Base-by-base conservation (phyloP, 345 rosid genomes). In the Lepidium aucheri region DNA sequence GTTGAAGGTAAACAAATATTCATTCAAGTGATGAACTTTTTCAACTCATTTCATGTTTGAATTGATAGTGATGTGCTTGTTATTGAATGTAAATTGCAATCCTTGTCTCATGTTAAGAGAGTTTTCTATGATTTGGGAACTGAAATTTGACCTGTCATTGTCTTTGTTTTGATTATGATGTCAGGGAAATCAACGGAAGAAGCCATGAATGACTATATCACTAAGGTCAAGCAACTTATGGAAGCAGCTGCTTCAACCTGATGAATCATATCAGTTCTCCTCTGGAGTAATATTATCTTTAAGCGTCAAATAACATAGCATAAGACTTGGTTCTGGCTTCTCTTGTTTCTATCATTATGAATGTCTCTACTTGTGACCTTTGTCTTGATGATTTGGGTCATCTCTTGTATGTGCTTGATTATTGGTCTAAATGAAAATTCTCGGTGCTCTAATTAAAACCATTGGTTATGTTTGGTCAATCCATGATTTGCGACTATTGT, bases 201-300 rank as follows among this genome's bases (percentile, higher is more conserved):
- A 67, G 92, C 96, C 22, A 89, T 84, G 90, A 54, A 50, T 61
- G 92, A 89, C 63, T 86, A 89, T 44, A 84, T 89, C 74, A 85
- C 87, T 36, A 89, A 89, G 82, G 92, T 82, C 24, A 84, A 89
- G 74, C 90, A 86, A 80, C 69, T 89, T 80, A 67, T 13, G 72
- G 92, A 89, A 72, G 83, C 74, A 64, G 81, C 77, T 39, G 84
- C 75, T 44, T 68, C 76, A 26, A 34, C 84, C 65, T 85, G 65
- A 77, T 73, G 57, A 44, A 57, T 32, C 33, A 32, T 55, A 14
- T 72, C 30, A 14, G 38, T 66, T 40, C 38, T 54, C 43, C 1
- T 45, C 16, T 63, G 54, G 26, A 38, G 52, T 63, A 4, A 36
- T 35, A 7, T 42, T 53, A 62, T 70, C 2, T 17, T 30, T 64